A percentile compares a stretch with the other conserved stretches of the same genome.
These are phyloP conservation scores for Aspergillus bombycis DNA, from an alignment of 2,329 filamentous ascomycete genomes.

Conservation along the genomic window DNA sequence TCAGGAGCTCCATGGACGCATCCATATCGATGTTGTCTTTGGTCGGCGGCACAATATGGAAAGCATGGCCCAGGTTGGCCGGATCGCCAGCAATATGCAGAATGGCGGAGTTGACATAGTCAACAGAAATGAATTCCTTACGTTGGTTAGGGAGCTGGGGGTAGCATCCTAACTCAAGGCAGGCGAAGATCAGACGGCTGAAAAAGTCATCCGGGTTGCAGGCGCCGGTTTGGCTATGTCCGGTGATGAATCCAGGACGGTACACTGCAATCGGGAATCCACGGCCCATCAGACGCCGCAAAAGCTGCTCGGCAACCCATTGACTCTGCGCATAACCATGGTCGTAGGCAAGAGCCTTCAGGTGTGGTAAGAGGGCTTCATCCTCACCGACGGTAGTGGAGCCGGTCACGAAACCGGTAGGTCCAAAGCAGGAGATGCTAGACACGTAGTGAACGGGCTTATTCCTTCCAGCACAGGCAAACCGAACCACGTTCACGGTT, in stretches of 20 bases:
- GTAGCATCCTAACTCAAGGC: constrained; percentile 65
- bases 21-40: constrained; percentile 18
- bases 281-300: constrained; percentile 71
- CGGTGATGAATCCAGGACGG: constrained; percentile 79
- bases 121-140: constrained; percentile 31
- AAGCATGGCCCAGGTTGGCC: constrained; percentile 20
- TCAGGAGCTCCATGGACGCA: background rate
- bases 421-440: constrained; percentile 27
- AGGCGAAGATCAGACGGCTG: constrained; percentile 77
- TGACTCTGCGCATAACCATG: constrained; percentile 88
- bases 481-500: constrained; percentile 69
- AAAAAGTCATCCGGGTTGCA: constrained; percentile 81
- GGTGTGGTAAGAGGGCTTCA: constrained; percentile 20
- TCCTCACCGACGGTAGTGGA: constrained; percentile 23
- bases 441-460: constrained; percentile 31
- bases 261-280: constrained; percentile 74
- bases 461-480: constrained; percentile 57
- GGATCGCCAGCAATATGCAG: constrained; percentile 24
- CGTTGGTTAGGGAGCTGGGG: constrained; percentile 27
- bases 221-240: constrained; percentile 65
- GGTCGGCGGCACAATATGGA: constrained; percentile 24
- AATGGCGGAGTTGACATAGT: constrained; percentile 25
- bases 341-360: constrained; percentile 49
- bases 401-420: constrained; percentile 26
- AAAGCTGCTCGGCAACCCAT: constrained; percentile 70